Conservation (phyloP, 2,329 filamentous ascomycete species). For the Penicillium crustosum region DNA sequence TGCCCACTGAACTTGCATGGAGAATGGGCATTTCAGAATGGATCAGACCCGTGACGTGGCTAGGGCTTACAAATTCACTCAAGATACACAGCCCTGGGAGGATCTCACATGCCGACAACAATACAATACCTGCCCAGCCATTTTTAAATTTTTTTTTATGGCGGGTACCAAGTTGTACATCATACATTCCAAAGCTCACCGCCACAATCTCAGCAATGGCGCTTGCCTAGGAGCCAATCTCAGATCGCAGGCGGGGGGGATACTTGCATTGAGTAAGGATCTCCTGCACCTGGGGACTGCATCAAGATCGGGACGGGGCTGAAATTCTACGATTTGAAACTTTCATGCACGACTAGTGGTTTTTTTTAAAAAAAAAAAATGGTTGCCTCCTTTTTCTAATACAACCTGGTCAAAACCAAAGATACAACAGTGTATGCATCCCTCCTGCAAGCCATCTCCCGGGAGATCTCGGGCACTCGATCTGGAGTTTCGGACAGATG, state of each 20-base stretch:
- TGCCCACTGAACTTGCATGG: not conserved
- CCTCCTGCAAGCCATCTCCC: slow-evolving; percentile 4
- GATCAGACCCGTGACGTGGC: not conserved
- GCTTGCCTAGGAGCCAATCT: slow-evolving; percentile 5
- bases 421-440: not conserved
- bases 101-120: slow-evolving; percentile 1
- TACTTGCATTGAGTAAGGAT: slow-evolving; percentile 3
- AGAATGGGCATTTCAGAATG: not conserved
- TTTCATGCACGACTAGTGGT: slow-evolving; percentile 4
- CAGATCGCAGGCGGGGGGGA: not conserved
- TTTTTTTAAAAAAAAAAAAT: not conserved
- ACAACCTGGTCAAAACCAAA: not conserved
- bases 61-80: not conserved
- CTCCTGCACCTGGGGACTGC: not conserved
- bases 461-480: slow-evolving; percentile 4
- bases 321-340: slow-evolving; percentile 3
- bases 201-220: not conserved
- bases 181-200: slow-evolving; percentile 2
- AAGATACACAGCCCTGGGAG: not conserved
- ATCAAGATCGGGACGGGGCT: not conserved
- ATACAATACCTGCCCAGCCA: not conserved
- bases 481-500: slow-evolving; percentile 1
- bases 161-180: not conserved
- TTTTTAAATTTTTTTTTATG: not conserved
- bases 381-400: not conserved